These are phyloP conservation scores for Cyathus striatus DNA, from an alignment of 768 basidiomycete genomes.

Conservation along the genomic window DNA sequence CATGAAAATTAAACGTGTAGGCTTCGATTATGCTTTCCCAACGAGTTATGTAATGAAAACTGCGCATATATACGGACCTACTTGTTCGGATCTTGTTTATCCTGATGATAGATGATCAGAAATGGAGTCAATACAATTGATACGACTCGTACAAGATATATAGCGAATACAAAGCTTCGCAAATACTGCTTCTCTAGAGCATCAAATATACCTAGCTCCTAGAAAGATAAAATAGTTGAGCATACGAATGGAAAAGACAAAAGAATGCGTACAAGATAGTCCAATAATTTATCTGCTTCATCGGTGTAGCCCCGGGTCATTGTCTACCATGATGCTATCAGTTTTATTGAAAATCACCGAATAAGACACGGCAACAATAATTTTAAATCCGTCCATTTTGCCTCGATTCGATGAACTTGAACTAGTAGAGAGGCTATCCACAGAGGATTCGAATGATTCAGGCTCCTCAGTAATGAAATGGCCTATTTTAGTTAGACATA, in stretches of 20 bases:
- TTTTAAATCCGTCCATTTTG: constrained; percentile 59
- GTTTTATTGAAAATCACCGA: background rate
- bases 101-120: constrained; percentile 35
- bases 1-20: constrained; percentile 84
- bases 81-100: constrained; percentile 84
- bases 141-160: constrained; percentile 60
- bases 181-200: constrained; percentile 83
- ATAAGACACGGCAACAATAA: constrained; percentile 41
- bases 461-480: constrained; percentile 49
- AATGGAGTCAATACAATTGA: background rate
- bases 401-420: constrained; percentile 21
- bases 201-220: constrained; percentile 88
- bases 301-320: constrained; percentile 75
- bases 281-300: constrained; percentile 77
- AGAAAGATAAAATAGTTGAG: background rate
- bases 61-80: constrained; percentile 31
- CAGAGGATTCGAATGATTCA: constrained; percentile 20
- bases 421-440: constrained; percentile 30
- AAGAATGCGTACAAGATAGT: constrained; percentile 53
- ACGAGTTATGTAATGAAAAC: constrained; percentile 2
- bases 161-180: constrained; percentile 78
- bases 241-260: background rate
- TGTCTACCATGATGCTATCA: constrained; percentile 23
- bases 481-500: constrained; percentile 24
- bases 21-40: constrained; percentile 72